Evolutionary conservation across 1,284 basidiomycete genomes (phyloP).

Genomic region (Retiboletus flavoniger): DNA sequence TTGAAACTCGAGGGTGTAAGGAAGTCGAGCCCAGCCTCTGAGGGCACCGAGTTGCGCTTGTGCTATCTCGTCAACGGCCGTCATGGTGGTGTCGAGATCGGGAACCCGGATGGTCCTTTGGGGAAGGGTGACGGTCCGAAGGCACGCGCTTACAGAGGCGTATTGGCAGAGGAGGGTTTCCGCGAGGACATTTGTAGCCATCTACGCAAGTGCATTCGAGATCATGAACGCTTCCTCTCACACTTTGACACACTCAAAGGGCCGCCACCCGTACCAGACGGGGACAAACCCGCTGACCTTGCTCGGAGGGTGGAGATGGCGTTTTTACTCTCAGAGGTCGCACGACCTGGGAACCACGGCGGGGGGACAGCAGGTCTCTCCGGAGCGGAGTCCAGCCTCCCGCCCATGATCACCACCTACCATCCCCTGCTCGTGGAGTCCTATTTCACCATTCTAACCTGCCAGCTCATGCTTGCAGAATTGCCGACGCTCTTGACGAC

Average conservation of each 20-base stretch:
- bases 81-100: slow-evolving; percentile 76
- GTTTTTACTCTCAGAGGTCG: slow-evolving; percentile 62
- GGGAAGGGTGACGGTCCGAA: slow-evolving; percentile 60
- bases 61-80: slow-evolving; percentile 67
- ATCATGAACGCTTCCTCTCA: slow-evolving; percentile 75
- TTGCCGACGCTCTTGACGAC: slow-evolving; percentile 57
- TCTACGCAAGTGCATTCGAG: slow-evolving; percentile 70
- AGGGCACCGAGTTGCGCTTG: slow-evolving; percentile 70
- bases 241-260: slow-evolving; percentile 74
- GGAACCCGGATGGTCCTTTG: slow-evolving; percentile 71
- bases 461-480: slow-evolving; percentile 71
- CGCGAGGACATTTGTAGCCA: slow-evolving; percentile 56
- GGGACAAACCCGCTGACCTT: slow-evolving; percentile 43
- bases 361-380: slow-evolving; percentile 33
- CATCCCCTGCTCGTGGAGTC: slow-evolving; percentile 83
- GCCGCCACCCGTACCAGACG: slow-evolving; percentile 17
- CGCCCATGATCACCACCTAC: slow-evolving; percentile 73
- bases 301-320: slow-evolving; percentile 60
- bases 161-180: slow-evolving; percentile 51
- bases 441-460: slow-evolving; percentile 72
- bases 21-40: slow-evolving; percentile 49
- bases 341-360: slow-evolving; percentile 57
- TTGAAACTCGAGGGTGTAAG: slow-evolving; percentile 65
- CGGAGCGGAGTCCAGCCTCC: slow-evolving; percentile 36
- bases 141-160: slow-evolving; percentile 57